Base-by-base conservation (phyloP, 768 basidiomycete genomes). In the Russula griseocarnosa region DNA sequence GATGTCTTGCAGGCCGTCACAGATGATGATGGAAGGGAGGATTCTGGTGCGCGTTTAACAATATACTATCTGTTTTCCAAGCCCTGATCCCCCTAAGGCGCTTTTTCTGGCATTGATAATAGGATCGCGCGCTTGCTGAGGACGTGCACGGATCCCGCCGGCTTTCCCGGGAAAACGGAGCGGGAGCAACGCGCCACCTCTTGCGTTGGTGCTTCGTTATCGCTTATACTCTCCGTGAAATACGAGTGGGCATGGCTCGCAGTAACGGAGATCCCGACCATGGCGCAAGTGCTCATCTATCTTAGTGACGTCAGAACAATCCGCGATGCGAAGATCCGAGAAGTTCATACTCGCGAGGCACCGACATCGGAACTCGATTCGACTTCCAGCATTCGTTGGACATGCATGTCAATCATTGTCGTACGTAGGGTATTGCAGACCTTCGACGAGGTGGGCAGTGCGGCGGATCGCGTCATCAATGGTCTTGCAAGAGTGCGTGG, bases 1-100 rank as follows among this genome's bases (percentile, higher is more conserved):
- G 22, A 8, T 5, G 62, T 63, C 11, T 63, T 49, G 62, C 47
- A 63, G 8, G 26, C 20, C 18, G 44, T 58, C 18, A 55, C 46
- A 10, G 24, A 46, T 11, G 5, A 5, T 9, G 22, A 44, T 9
- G 3, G 3, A n/a, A 46, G 1, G 44, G 44, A 42, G 2, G 42
- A 42, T 22, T 13, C 46, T 47, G 46, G 46, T 47, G 46, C 46
- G 46, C 5, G 3, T n/a, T n/a, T 47, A n/a, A 9, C 18, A 46
- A 10, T 20, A 22, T 5, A 9, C 5, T n/a, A 46, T 22, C 44
- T 47, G 22, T 13, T 13, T n/a, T 8, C 20, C 0, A 14, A 18
- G 16, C 42, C 20, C 20, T 44, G 20, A 44, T 44, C 8, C 18
- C 7, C 18, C 42, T 6, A 44, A 47, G 47, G 11, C 11, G 22